phyloP scores from a whole-genome alignment of 495 filamentous ascomycete species.

The Penicillium cosmopolitanum region DNA sequence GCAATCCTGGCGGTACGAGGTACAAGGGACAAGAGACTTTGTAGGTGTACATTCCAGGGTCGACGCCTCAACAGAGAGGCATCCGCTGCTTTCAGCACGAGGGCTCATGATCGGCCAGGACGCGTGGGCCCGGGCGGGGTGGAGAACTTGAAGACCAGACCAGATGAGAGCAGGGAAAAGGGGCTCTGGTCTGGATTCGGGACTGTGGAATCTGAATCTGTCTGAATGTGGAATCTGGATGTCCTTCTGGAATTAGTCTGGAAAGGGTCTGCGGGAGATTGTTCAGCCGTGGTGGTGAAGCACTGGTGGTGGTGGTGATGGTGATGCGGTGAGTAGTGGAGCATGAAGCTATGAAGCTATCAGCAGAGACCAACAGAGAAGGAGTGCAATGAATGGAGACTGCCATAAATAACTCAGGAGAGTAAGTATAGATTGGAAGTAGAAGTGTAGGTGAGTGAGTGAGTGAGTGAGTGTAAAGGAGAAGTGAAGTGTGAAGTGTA shows the following conservation, averaged over 20 bases:
- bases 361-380: too few species aligned
- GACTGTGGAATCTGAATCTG: slow-evolving; percentile 7
- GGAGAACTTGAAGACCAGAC: neutral
- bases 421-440: neutral
- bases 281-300: slow-evolving; percentile 15
- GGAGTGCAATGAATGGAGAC: neutral
- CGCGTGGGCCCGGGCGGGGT: slow-evolving; percentile 8
- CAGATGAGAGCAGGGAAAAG: slow-evolving; percentile 2
- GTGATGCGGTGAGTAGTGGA: neutral
- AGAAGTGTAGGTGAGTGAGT: too few species aligned
- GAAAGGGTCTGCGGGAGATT: slow-evolving; percentile 18
- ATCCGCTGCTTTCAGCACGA: neutral
- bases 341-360: neutral
- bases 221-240: neutral
- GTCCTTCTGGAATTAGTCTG: slow-evolving; percentile 20
- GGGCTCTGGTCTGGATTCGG: slow-evolving; percentile 5
- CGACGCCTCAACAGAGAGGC: neutral
- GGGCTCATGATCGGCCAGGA: slow-evolving; percentile 3
- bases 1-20: too few species aligned
- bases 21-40: neutral
- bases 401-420: too few species aligned
- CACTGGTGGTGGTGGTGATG: neutral
- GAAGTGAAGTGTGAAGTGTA: neutral
- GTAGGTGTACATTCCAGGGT: slow-evolving; percentile 1
- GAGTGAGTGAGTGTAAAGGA: too few species aligned